A percentile compares a stretch with the other conserved stretches of the same genome.
These are phyloP conservation scores for Pichia insulana DNA, from an alignment of 805 yeast genomes.

Conservation along the genomic window DNA sequence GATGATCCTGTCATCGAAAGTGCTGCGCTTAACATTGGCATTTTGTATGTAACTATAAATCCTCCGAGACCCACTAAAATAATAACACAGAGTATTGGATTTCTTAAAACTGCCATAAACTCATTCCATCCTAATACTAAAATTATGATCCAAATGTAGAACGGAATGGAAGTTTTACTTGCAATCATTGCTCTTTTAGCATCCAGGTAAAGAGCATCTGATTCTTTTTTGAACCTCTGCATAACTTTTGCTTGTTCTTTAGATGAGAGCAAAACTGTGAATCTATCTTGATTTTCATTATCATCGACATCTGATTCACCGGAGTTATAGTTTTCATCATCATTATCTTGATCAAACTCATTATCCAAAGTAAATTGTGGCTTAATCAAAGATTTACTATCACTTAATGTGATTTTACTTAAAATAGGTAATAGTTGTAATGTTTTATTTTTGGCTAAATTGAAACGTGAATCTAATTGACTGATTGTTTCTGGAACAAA, in stretches of 20 bases:
- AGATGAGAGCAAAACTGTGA: conserved; percentile 50
- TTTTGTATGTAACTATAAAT: conserved; percentile 55
- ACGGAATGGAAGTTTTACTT: conserved; percentile 72
- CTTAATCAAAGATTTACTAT: conserved; percentile 41
- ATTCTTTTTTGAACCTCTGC: conserved; percentile 58
- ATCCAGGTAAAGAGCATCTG: conserved; percentile 74
- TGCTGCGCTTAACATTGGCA: conserved; percentile 74
- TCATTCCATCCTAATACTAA: conserved; percentile 92
- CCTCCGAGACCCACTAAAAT: conserved; percentile 50
- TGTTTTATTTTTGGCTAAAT: conserved; percentile 51
- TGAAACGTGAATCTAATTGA: conserved; percentile 63
- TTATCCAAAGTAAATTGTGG: conserved; percentile 26
- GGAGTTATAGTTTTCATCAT: conserved; percentile 28
- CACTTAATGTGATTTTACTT: conserved; percentile 43
- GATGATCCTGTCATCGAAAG: conserved; percentile 50
- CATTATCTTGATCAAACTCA: conserved; percentile 34
- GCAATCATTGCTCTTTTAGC: conserved; percentile 81
- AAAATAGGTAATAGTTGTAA: conserved; percentile 49
- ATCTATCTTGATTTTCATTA: conserved; percentile 31
- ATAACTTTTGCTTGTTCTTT: conserved; percentile 49
- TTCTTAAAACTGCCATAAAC: conserved; percentile 76
- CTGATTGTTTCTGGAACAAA: conserved; percentile 64
- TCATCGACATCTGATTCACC: conserved; percentile 27
- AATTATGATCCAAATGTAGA: conserved; percentile 66
- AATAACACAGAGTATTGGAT: conserved; percentile 72